Conservation (phyloP, 306 rosid species). For the Crataegus laevigata region DNA sequence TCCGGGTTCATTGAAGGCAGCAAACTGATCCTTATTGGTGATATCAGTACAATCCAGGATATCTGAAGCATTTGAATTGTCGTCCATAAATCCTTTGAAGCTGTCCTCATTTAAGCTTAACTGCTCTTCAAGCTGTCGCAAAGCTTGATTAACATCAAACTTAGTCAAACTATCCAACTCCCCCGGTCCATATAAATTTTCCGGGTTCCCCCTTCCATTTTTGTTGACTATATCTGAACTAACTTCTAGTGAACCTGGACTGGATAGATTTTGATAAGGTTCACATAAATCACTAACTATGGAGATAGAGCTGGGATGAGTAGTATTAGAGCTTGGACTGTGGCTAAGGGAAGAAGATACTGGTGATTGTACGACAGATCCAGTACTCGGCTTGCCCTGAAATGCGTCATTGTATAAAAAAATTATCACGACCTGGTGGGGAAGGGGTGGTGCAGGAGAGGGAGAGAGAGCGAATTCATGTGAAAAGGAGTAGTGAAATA, state of each 20-base stretch:
- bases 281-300: slow-evolving; percentile 37
- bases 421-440: neutral
- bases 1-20: slow-evolving; percentile 35
- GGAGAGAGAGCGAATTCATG: neutral
- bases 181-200: slow-evolving; percentile 35
- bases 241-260: slow-evolving; percentile 62
- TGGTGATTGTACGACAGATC: slow-evolving; percentile 39
- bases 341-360: slow-evolving; percentile 43
- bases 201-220: slow-evolving; percentile 31
- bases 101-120: slow-evolving; percentile 61
- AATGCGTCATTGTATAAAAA: slow-evolving; percentile 18
- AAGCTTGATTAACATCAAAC: slow-evolving; percentile 51
- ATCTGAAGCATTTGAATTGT: slow-evolving; percentile 25
- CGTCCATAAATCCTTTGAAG: slow-evolving; percentile 31
- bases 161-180: slow-evolving; percentile 29
- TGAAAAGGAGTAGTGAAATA: neutral
- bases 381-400: slow-evolving; percentile 57
- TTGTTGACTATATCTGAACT: slow-evolving; percentile 38
- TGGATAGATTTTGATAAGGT: slow-evolving; percentile 50
- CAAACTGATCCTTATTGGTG: slow-evolving; percentile 34
- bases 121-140: slow-evolving; percentile 61
- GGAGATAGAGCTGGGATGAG: slow-evolving; percentile 39
- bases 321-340: slow-evolving; percentile 28
- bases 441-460: neutral
- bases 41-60: slow-evolving; percentile 27